Conservation (phyloP, 306 rosid genomes). For the Cucumis melo region DNA sequence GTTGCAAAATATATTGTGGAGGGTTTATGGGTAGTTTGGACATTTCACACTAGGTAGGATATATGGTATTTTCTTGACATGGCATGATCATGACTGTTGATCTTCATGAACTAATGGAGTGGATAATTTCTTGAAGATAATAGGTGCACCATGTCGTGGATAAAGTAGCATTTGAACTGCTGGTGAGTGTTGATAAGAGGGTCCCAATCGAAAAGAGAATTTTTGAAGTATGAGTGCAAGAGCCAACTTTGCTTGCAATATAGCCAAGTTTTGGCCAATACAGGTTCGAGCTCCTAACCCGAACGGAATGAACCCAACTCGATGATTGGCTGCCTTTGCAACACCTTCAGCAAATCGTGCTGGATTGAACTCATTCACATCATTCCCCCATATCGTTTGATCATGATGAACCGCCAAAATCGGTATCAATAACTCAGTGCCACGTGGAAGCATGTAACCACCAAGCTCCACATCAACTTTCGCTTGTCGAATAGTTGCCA, state of each 20-base stretch:
- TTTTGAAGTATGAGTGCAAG: conserved; percentile 71
- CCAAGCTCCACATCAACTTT: conserved; percentile 67
- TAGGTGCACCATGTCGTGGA: conserved; percentile 91
- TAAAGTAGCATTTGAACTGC: conserved; percentile 90
- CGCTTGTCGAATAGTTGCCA: conserved; percentile 69
- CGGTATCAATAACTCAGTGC: conserved; percentile 72
- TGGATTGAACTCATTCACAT: conserved; percentile 79
- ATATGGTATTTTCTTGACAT: neutral
- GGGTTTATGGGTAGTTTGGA: conserved; percentile 19
- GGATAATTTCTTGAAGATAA: conserved; percentile 38
- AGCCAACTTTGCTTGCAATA: conserved; percentile 61
- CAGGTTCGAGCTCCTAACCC: conserved; percentile 86
- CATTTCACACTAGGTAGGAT: conserved; percentile 7
- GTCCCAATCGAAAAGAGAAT: conserved; percentile 67
- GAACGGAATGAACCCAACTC: conserved; percentile 64
- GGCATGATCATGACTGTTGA: conserved; percentile 20
- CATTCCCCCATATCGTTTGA: conserved; percentile 66
- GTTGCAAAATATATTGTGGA: conserved; percentile 18
- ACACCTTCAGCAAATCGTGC: conserved; percentile 65
- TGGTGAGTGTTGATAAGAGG: conserved; percentile 85
- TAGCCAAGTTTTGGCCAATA: conserved; percentile 88
- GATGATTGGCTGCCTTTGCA: conserved; percentile 75
- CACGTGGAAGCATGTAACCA: conserved; percentile 58
- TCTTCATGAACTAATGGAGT: neutral
- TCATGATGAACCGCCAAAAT: conserved; percentile 95